Percentiles rank a stretch among this genome's conserved stretches.
Evolutionary conservation across 129 eudicot species (phyloP).

Genomic region (Escallonia herrerae): DNA sequence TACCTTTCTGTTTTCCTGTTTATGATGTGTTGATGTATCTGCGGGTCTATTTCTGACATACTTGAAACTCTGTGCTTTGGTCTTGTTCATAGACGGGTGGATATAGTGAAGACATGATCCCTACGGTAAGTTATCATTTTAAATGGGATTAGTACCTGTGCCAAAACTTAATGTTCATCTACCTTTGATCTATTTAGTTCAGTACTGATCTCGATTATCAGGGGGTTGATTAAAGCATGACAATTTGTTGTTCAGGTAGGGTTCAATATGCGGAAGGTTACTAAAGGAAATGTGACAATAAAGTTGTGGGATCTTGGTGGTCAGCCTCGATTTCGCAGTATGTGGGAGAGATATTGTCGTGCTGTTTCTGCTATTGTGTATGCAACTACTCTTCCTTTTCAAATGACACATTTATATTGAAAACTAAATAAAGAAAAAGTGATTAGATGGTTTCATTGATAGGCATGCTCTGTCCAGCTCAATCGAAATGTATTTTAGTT

Average conservation of each 20-base stretch:
- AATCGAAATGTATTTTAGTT: too few relatives aligned
- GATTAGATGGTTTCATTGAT: too few relatives aligned
- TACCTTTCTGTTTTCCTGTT: conserved; percentile 1
- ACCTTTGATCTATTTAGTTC: not conserved
- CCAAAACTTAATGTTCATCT: too few relatives aligned
- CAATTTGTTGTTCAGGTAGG: conserved; percentile 61
- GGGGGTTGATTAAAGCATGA: not conserved
- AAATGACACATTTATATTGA: not conserved
- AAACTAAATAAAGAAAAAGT: too few relatives aligned
- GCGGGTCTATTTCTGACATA: conserved; percentile 3
- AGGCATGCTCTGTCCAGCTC: too few relatives aligned
- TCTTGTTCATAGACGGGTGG: conserved; percentile 65
- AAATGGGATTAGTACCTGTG: not conserved
- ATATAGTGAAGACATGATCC: conserved; percentile 98
- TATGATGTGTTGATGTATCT: not conserved
- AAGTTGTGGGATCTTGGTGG: conserved; percentile 99
- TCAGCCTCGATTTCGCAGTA: conserved; percentile 96
- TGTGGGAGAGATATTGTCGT: conserved; percentile 99
- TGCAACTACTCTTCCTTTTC: conserved; percentile 17
- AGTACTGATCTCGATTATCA: not conserved
- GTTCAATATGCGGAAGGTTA: conserved; percentile 93
- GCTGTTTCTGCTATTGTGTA: conserved; percentile 99
- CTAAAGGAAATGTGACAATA: conserved; percentile 95
- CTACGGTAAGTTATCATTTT: conserved; percentile 56
- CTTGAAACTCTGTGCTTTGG: conserved; percentile 6